phyloP scores from a whole-genome alignment of 2,329 filamentous ascomycete genomes.

The Celoporthe dispersa region DNA sequence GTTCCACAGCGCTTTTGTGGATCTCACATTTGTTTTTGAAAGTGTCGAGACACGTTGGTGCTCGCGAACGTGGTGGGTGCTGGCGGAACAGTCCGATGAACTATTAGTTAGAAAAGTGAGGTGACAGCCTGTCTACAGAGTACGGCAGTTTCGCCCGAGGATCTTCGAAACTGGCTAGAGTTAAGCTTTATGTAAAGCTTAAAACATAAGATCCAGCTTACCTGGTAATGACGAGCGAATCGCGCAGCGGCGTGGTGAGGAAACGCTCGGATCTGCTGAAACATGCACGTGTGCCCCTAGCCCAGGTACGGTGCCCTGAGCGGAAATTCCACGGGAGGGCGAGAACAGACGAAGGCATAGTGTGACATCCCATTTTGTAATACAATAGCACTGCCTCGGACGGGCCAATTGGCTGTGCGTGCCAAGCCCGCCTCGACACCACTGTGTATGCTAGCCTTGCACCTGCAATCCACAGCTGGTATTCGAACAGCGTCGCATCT shows the following conservation, averaged over 20 bases:
- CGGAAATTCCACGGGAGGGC: not conserved
- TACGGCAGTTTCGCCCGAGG: not conserved
- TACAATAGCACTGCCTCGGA: slow-evolving; percentile 14
- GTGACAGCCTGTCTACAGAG: not conserved
- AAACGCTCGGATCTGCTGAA: slow-evolving; percentile 6
- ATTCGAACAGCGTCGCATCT: slow-evolving; percentile 2
- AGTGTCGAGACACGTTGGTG: not conserved
- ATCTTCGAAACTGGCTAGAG: not conserved
- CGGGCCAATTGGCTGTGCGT: no score
- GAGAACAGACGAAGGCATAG: not conserved
- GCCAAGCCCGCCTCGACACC: slow-evolving; percentile 6
- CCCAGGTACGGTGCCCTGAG: not conserved
- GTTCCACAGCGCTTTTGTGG: not conserved
- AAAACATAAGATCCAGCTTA: not conserved
- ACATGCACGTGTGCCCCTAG: not conserved
- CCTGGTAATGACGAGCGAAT: not conserved
- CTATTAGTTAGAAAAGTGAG: not conserved
- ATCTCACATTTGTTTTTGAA: not conserved
- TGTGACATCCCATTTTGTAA: slow-evolving; percentile 18
- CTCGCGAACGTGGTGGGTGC: not conserved
- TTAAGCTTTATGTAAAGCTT: slow-evolving; percentile 2
- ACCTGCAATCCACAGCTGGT: slow-evolving; percentile 5
- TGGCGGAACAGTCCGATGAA: not conserved
- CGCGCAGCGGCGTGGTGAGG: not conserved
- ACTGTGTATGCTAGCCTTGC: slow-evolving; percentile 13